Evolutionary conservation across 2,329 filamentous ascomycete genomes (phyloP), one percentile per base, ranked within the genome.

Genomic region (Ophiobolus disseminans): DNA sequence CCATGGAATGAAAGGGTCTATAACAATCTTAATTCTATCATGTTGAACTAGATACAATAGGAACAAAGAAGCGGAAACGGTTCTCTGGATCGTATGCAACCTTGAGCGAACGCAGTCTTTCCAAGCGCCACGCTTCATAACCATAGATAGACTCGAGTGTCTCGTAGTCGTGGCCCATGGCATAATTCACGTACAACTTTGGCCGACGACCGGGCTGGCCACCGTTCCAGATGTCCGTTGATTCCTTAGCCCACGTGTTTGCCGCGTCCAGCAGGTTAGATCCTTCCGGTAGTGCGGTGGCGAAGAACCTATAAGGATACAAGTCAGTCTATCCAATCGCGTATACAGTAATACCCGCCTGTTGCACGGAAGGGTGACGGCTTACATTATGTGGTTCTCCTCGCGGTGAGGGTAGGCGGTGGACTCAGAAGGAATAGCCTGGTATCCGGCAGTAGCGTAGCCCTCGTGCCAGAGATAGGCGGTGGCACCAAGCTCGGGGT

Each of bases 81-180:
- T 39, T 39, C 13, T 39, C n/a, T 39, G 37, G 37, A 28, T 39
- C 37, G 16, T 39, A 39, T 39, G 21, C 23, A 16, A 23, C 37
- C 23, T 39, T 39, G 3, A 39, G 37, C 37, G 21, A 26, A 23
- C 37, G 37, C 37, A 39, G n/a, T 17, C 22, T 39, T 28, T 39
- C 37, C n/a, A 39, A 17, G n/a, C 37, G 37, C 37, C 37, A 39
- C 13, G 37, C 3, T 17, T 39, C 37, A 26, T 26, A 19, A 16
- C 37, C 37, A 39, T 39, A 39, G 21, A 39, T 39, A 13, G 37
- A 39, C 37, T 39, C 37, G 5, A 39, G 37, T 17, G 37, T 39
- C 14, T 39, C 21, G 23, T 26, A 39, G 10, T 39, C 22, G 13
- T 14, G 5, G 21, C 37, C 37, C 13, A 26, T 17, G 37, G 37